Conservation (phyloP, 495 filamentous ascomycete genomes). For the Aspergillus coremiiformis region DNA sequence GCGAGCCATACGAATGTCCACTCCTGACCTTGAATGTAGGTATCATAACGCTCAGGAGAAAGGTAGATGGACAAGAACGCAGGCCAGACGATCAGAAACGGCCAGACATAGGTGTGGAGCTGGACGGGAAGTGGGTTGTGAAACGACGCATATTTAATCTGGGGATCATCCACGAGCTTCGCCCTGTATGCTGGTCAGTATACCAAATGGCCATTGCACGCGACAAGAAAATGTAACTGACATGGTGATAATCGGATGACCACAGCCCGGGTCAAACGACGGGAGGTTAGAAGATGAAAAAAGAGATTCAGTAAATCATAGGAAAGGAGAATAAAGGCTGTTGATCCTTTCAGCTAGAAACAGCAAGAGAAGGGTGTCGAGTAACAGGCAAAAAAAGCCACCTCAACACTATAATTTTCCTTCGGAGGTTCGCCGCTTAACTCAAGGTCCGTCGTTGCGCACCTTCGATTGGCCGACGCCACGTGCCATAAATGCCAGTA, state of each 20-base stretch:
- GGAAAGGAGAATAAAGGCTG: slow-evolving; percentile 12
- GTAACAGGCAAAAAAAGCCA: slow-evolving; percentile 35
- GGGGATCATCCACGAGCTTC: slow-evolving; percentile 81
- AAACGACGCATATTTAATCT: slow-evolving; percentile 81
- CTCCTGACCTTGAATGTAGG: slow-evolving; percentile 78
- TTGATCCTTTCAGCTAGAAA: neutral
- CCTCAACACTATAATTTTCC: slow-evolving; percentile 31
- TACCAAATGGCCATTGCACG: slow-evolving; percentile 15
- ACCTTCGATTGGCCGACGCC: slow-evolving; percentile 17
- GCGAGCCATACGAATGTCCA: slow-evolving; percentile 96
- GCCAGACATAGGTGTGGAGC: slow-evolving; percentile 85
- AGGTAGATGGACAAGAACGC: slow-evolving; percentile 82
- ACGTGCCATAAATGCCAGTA: slow-evolving; percentile 16
- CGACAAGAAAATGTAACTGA: slow-evolving; percentile 15
- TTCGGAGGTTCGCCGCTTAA: slow-evolving; percentile 31
- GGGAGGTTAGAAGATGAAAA: slow-evolving; percentile 7
- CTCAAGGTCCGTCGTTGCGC: slow-evolving; percentile 5
- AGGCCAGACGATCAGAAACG: slow-evolving; percentile 86
- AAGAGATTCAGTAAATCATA: slow-evolving; percentile 26
- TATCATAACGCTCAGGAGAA: slow-evolving; percentile 73
- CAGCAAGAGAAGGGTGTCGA: slow-evolving; percentile 3
- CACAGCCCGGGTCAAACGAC: slow-evolving; percentile 28
- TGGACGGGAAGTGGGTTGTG: slow-evolving; percentile 78
- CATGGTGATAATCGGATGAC: slow-evolving; percentile 35
- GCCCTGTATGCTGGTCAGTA: slow-evolving; percentile 36